phyloP scores from a whole-genome alignment of 352 stramenopile genomes.

The Globisporangium polare region DNA sequence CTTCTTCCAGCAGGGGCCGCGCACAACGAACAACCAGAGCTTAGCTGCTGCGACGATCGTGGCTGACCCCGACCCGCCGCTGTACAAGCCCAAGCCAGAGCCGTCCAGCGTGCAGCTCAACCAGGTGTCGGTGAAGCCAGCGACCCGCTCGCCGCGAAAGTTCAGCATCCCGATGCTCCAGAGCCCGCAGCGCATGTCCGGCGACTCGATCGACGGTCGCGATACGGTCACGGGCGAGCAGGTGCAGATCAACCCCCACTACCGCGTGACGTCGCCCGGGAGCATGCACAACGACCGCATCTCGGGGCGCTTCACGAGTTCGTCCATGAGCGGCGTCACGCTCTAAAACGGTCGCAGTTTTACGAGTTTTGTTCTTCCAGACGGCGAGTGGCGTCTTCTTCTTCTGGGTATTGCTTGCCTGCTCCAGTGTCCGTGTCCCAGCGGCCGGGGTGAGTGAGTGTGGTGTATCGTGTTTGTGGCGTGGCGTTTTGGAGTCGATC shows the following conservation, averaged over 20 bases:
- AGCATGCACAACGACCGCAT: conserved; percentile 17
- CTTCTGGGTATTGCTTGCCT: conserved; percentile 1
- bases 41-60: not conserved
- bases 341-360: conserved; percentile 14
- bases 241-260: conserved; percentile 1
- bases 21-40: conserved; percentile 48
- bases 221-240: conserved; percentile 11
- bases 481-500: not conserved
- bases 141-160: conserved; percentile 11
- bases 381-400: not conserved
- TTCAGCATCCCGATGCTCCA: conserved; percentile 24
- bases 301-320: conserved; percentile 14
- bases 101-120: conserved; percentile 15
- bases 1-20: conserved; percentile 49
- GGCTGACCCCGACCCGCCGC: conserved; percentile 11
- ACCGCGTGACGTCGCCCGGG: conserved; percentile 12
- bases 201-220: conserved; percentile 18
- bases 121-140: conserved; percentile 13
- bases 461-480: conserved; percentile 4
- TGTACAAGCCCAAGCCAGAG: conserved; percentile 15
- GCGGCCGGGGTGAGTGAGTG: not conserved
- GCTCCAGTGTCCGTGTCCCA: not conserved
- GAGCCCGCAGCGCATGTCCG: conserved; percentile 13
- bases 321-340: conserved; percentile 18
- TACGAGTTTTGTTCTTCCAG: conserved; percentile 5